phyloP scores from a whole-genome alignment of 345 rosid species.

The Luvunga scandens region DNA sequence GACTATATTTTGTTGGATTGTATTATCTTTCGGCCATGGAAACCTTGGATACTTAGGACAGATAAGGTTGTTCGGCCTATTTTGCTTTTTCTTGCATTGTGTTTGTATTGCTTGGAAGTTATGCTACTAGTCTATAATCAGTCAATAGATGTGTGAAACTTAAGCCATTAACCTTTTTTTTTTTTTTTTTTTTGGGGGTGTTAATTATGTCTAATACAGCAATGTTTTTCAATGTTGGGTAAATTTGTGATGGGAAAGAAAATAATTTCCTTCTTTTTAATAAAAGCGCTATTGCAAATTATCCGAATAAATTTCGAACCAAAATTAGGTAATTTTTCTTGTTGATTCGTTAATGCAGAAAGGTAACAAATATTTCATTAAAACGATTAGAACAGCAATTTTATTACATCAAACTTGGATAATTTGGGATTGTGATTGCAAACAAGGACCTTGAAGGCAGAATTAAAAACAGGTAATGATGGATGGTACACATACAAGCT shows the following conservation, averaged over 20 bases:
- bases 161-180: no score
- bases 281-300: neutral
- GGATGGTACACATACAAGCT: no score
- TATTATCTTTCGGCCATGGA: slow-evolving; percentile 9
- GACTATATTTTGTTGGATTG: slow-evolving; percentile 21
- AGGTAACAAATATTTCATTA: neutral
- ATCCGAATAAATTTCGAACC: neutral
- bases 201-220: no score
- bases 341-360: no score
- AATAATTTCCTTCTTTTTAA: no score
- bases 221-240: no score
- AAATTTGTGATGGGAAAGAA: no score
- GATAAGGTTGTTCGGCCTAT: slow-evolving; percentile 4
- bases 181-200: no score
- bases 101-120: slow-evolving; percentile 8
- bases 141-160: neutral
- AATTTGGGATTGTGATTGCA: neutral
- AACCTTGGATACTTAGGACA: slow-evolving; percentile 3
- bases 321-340: neutral
- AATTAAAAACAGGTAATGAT: no score
- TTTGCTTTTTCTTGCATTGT: slow-evolving; percentile 3
- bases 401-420: neutral
- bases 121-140: neutral
- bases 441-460: neutral
- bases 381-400: neutral